Base-by-base conservation (phyloP, 129 eudicot species). In the Lactuca saligna region DNA sequence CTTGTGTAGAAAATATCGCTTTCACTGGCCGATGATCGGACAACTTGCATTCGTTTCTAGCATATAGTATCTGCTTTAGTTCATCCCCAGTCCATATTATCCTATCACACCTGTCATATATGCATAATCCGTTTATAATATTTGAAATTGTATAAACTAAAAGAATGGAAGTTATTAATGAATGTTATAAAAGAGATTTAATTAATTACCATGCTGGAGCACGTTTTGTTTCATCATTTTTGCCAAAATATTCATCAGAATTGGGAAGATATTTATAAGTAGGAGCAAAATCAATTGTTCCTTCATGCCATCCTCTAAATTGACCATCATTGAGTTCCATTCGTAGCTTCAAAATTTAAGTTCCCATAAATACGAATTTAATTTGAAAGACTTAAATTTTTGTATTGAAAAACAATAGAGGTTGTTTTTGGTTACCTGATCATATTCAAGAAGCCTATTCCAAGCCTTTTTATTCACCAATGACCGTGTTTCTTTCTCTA, bases 261-360 rank as follows among this genome's bases (percentile, higher is more conserved):
- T 90, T 69, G 1, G 77, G 77, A 61, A 75, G 59, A 75, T 86
- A 90, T 58, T 90, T 90, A 58, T 90, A 90, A 17, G 97, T 90
- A 0, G 97, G 97, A 61, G 95, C 79, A 62, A 90, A 90, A 49
- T 78, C 51, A 33, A 90, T 78, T 17, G 20, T 17, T 58, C 89
- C 87, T 78, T 90, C 97, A 3, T 84, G 81, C 97, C 97, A 90
- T 3, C 85, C 85, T 78, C 69, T 79, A 65, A 90, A 90, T 73
- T 79, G 83, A 39, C 91, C 91, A 34, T 82, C 87, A 67, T 16
- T 64, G 61, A 80, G 81, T 75, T 90, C 95, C 49, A 33, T 73
- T 66, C 51, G 79, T 70, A 90, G 72, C 97, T 89, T 51, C 58
- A 73, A 39, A 76, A 67, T 39, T 8, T 16, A 12, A 10, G 37